Base-by-base conservation (phyloP, 164 flowering plant species). In the Magnolia changhungtana region DNA sequence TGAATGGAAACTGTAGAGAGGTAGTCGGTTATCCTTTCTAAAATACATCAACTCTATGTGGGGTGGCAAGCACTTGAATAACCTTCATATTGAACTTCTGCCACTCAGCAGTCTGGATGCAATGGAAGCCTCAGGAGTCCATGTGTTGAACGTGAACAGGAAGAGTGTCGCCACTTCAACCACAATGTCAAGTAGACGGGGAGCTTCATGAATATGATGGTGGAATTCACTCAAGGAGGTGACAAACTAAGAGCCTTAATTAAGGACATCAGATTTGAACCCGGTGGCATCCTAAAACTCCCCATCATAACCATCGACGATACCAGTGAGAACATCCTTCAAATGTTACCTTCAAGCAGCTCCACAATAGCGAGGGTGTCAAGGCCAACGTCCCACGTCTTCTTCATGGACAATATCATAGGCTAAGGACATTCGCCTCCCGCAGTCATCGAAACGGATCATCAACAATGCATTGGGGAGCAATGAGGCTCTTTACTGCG, bases 331-430 rank as follows among this genome's bases (percentile, higher is more conserved):
- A 0, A 72, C 77, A 45, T 84, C 83, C 77, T 78, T 88, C 18
- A 90, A 24, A 90, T 76, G 86, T 86, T 6, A 83, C 91, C 0
- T 88, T 81, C 29, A 91, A 90, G 79, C 77, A 90, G 2, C 82
- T 81, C 27, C 89, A 90, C 63, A 88, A 81, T 1, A 88, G 88
- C 20, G 86, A 80, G 0, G 91, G 91, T 23, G 27, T 24, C 27
- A 24, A 24, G 27, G 27, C 27, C 27, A 24, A 24, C 91, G 0
- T 82, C 88, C 4, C 87, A 83, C 76, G 74, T 88, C 1, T 74
- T 63, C 55, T 85, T 90, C 81, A 90, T 90, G 89, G 89, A 87
- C 78, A 81, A 82, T 77, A 78, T 90, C 65, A 84, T 90, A 77
- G 7, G 84, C 80, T 0, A 82, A 67, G 73, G 93, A 87, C 24